Base-by-base conservation (phyloP, 768 basidiomycete genomes). In the Termitomyces sp. region DNA sequence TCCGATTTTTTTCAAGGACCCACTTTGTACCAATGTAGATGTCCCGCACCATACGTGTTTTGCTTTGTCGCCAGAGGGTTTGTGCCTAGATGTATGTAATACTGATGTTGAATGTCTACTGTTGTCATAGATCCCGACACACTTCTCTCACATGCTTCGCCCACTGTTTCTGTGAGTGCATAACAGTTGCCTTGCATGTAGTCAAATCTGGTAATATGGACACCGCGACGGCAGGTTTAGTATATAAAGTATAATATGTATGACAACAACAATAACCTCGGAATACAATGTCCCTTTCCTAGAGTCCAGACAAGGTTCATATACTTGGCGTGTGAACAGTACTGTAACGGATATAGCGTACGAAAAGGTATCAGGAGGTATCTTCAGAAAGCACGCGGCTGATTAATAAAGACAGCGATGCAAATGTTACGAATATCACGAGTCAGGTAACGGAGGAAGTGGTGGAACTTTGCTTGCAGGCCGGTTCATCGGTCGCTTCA, bases 401-500 rank as follows among this genome's bases (percentile, higher is more conserved):
- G 45, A 22, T 1, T 18, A 6, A 48, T 47, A n/a, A 53, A 22
- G 53, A 45, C 32, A 56, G 59, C 49, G 47, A 48, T 35, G 43
- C 22, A 48, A 20, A 47, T 6, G 53, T 47, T 56, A 59, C 22
- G 58, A 24, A 28, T 28, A 46, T 54, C 33, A 54, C 2, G 53
- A 45, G 6, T 35, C 58, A 46, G 77, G 77, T 35, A 77, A 61
- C 6, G 75, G 70, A 24, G 79, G 77, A 18, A 80, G 65, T 10
- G 73, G 66, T 28, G 77, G 75, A 47, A 72, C 64, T 53, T 70
- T 66, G 58, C 70, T 72, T 26, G 63, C 56, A 48, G 63, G 64
- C 28, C 70, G 64, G 52, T 69, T 68, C 22, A 67, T 65, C 10
- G 80, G 77, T 54, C 88, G 79, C 65, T 82, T 83, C 38, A 80